Evolutionary conservation across 768 basidiomycete species (phyloP).

Genomic region (Rubroboletus pulcherrimus): DNA sequence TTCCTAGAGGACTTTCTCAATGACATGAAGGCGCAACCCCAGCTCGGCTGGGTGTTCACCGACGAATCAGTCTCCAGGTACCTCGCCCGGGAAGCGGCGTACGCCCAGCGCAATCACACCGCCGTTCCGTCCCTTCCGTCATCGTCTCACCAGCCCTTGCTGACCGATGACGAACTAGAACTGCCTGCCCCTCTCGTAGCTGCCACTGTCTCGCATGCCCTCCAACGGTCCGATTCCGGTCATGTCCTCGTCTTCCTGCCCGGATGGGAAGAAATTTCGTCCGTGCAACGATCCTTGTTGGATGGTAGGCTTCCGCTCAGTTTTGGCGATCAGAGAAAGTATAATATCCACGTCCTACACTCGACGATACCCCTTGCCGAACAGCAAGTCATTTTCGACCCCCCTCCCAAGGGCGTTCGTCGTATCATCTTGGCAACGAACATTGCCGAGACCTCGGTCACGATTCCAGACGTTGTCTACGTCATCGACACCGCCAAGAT

Average conservation of each 20-base stretch:
- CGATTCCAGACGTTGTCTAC: conserved; percentile 92
- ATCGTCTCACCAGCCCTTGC: conserved; percentile 5
- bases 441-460: conserved; percentile 93
- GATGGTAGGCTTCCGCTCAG: conserved; percentile 50
- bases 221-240: conserved; percentile 70
- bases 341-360: conserved; percentile 77
- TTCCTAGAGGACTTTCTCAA: conserved; percentile 78
- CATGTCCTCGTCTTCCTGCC: conserved; percentile 89
- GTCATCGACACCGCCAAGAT: conserved; percentile 88
- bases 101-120: conserved; percentile 5
- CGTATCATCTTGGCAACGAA: conserved; percentile 92
- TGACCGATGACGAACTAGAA: conserved; percentile 57
- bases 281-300: conserved; percentile 62
- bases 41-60: conserved; percentile 58
- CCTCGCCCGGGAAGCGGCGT: conserved; percentile 53
- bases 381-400: conserved; percentile 86
- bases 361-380: conserved; percentile 86
- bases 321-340: conserved; percentile 57
- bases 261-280: conserved; percentile 89
- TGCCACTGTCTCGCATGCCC: conserved; percentile 73
- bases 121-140: conserved; percentile 1
- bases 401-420: conserved; percentile 71
- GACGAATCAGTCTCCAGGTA: conserved; percentile 73
- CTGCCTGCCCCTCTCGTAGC: conserved; percentile 80
- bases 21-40: conserved; percentile 39